A percentile compares a stretch with the other conserved stretches of the same genome.
These are phyloP conservation scores for Massariosphaeria phaeospora DNA, from an alignment of 495 filamentous ascomycete species.

Conservation along the genomic window DNA sequence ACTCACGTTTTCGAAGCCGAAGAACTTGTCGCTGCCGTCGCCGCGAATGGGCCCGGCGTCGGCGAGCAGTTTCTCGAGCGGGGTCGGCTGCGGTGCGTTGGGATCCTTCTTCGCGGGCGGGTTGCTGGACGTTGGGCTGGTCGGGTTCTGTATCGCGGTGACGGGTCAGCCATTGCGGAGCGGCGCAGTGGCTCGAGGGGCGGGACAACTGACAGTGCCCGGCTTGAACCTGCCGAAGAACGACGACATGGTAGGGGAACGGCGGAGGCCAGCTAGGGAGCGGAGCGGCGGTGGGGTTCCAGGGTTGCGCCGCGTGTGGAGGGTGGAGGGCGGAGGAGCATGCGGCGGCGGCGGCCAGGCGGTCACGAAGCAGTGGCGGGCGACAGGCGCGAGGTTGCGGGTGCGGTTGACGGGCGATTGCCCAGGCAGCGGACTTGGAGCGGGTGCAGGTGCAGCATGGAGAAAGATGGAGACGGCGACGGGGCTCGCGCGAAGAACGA, in stretches of 20 bases:
- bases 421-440: background rate
- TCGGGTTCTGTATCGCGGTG: slow-evolving; percentile 38
- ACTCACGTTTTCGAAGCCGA: slow-evolving; percentile 94
- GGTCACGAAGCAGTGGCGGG: background rate
- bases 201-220: slow-evolving; percentile 35
- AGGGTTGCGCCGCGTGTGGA: background rate
- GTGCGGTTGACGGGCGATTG: background rate
- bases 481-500: background rate
- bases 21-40: slow-evolving; percentile 97
- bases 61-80: slow-evolving; percentile 75
- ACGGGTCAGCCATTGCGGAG: slow-evolving; percentile 16
- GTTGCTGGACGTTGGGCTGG: slow-evolving; percentile 44
- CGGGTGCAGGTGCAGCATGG: background rate
- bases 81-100: slow-evolving; percentile 61
- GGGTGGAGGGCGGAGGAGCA: slow-evolving; percentile 2
- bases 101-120: slow-evolving; percentile 66
- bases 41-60: slow-evolving; percentile 71
- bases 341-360: background rate
- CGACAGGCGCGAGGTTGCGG: background rate
- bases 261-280: background rate
- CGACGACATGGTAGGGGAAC: slow-evolving; percentile 41
- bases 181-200: background rate
- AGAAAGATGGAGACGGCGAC: background rate
- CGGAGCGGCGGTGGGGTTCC: background rate
- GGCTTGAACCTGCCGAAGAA: slow-evolving; percentile 43